These are phyloP conservation scores for Neopestalotiopsis rosae DNA, from an alignment of 2,329 filamentous ascomycete genomes.

Conservation along the genomic window DNA sequence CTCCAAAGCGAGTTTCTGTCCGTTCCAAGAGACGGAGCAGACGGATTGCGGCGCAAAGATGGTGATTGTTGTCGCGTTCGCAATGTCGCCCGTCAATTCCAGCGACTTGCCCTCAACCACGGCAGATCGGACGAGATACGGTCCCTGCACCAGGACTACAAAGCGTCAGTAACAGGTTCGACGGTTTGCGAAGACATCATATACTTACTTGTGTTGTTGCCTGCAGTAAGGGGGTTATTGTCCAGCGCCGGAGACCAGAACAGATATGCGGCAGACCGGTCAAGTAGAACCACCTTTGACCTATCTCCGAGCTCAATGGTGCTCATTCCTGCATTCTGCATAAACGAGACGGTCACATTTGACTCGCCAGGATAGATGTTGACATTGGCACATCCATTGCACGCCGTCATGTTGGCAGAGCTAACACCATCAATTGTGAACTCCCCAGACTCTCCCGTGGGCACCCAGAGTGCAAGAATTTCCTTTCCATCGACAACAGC, in stretches of 20 bases:
- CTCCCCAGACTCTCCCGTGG: conserved; percentile 58
- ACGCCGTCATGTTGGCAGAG: conserved; percentile 42
- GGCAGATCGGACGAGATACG: conserved; percentile 56
- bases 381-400: conserved; percentile 45
- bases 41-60: conserved; percentile 53
- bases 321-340: conserved; percentile 53
- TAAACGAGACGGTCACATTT: conserved; percentile 51
- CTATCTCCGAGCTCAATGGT: conserved; percentile 52
- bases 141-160: conserved; percentile 55
- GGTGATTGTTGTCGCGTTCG: conserved; percentile 45
- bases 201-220: conserved; percentile 48
- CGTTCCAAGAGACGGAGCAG: conserved; percentile 57
- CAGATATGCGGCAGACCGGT: conserved; percentile 57
- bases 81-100: conserved; percentile 50
- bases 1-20: conserved; percentile 38
- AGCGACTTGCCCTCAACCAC: conserved; percentile 41
- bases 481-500: conserved; percentile 52
- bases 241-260: conserved; percentile 61
- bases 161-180: background rate
- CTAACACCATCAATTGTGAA: conserved; percentile 50
- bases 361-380: conserved; percentile 45
- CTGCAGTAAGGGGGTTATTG: conserved; percentile 49
- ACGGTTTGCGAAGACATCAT: background rate
- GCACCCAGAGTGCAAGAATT: conserved; percentile 58
- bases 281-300: conserved; percentile 55